Evolutionary conservation across 208 protist species (phyloP), one percentile per base, ranked within the genome.

Genomic region (Crithidia bombi): DNA sequence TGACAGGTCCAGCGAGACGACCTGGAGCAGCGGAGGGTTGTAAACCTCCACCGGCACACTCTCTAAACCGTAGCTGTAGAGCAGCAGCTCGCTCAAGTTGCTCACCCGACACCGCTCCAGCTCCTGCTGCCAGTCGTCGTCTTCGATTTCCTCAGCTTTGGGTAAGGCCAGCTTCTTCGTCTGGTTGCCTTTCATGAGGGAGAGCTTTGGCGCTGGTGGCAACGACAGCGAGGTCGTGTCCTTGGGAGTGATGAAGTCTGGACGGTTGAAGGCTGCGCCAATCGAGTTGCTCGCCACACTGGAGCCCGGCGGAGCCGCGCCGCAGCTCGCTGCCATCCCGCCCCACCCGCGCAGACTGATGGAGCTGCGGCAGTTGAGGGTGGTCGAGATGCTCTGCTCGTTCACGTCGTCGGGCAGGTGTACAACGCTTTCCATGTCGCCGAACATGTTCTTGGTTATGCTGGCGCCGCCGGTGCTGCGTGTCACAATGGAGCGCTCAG

Each of bases 101-200:
- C 66, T 79, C 23, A 75, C 55, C 28, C 87, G 81, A 57, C 86
- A 93, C 36, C 75, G 75, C 46, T 82, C 71, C 33, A 96, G 77
- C 77, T 91, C 86, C 66, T 92, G 79, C 56, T 91, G 74, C 79
- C 82, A 89, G 61, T 86, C 81, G 36, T 69, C 78, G 54, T 91
- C 85, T 35, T 96, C 87, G 4, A 92, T 61, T 35, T 93, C 90
- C 51, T 75, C 77, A 15, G 77, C 78, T 65, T 96, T 93, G 23
- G 86, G 84, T 5, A 96, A 78, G 6, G 65, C 67, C 11, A 83
- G 52, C 65, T 77, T 79, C 63, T 79, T 83, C 11, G 67, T 52
- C 15, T 46, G 44, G 41, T 79, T 78, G 25, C 12, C 32, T 59
- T 75, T 78, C 66, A 70, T 68, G 14, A 72, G 63, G 46, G 73